phyloP scores from a whole-genome alignment of 2,329 filamentous ascomycete species.

The Cylindrodendrum hubeiense region DNA sequence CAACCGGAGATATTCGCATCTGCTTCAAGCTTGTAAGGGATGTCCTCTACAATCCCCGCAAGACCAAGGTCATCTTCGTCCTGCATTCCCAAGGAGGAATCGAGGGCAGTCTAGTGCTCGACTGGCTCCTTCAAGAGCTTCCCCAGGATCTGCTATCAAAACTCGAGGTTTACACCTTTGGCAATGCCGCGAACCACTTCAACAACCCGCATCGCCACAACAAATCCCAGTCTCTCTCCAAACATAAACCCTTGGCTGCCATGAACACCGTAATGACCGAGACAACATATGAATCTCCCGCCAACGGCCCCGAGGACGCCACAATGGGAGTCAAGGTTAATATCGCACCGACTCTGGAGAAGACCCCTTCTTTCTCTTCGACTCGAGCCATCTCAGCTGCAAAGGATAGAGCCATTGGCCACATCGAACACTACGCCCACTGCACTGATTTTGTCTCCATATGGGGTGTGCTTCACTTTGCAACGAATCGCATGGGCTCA shows the following conservation, averaged over 20 bases:
- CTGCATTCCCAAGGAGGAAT: conserved; percentile 84
- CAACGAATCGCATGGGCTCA: conserved; percentile 55
- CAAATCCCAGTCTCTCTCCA: conserved; percentile 55
- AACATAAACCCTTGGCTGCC: conserved; percentile 50
- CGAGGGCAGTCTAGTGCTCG: conserved; percentile 77
- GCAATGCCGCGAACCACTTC: conserved; percentile 83
- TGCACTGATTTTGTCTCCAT: conserved; percentile 79
- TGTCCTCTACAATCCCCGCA: conserved; percentile 70
- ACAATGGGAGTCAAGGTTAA: conserved; percentile 30
- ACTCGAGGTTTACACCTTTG: conserved; percentile 84
- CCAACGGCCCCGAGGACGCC: conserved; percentile 34
- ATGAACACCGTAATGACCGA: conserved; percentile 52
- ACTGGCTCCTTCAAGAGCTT: conserved; percentile 82
- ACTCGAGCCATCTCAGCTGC: conserved; percentile 53
- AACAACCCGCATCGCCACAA: conserved; percentile 76
- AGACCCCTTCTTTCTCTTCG: conserved; percentile 47
- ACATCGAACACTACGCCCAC: conserved; percentile 87
- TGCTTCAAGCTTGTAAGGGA: conserved; percentile 74
- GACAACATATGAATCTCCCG: conserved; percentile 47
- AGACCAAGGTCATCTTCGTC: conserved; percentile 79
- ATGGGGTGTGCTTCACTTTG: conserved; percentile 81
- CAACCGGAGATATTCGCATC: conserved; percentile 74
- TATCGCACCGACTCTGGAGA: conserved; percentile 28
- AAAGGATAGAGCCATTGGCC: conserved; percentile 67
- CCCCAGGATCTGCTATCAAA: conserved; percentile 74